Conservation (phyloP, 768 basidiomycete genomes). For the Lentinula edodes region DNA sequence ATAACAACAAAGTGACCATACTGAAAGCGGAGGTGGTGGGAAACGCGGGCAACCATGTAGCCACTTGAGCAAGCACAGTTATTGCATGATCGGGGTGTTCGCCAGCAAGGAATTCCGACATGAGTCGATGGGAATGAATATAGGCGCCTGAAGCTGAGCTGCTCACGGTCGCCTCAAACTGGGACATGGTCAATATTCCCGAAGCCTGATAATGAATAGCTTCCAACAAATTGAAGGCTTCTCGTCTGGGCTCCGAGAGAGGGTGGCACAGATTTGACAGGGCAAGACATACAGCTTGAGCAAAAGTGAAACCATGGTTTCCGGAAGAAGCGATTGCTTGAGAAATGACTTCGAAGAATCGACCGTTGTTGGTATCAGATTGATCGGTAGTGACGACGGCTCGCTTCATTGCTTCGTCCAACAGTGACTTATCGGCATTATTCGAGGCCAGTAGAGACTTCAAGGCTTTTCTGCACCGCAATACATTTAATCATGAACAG, state of each 20-base stretch:
- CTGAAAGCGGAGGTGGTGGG: slow-evolving; percentile 42
- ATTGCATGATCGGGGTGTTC: slow-evolving; percentile 65
- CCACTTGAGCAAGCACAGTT: slow-evolving; percentile 63
- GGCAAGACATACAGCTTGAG: slow-evolving; percentile 71
- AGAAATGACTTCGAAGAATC: slow-evolving; percentile 75
- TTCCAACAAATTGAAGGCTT: slow-evolving; percentile 75
- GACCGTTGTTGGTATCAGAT: slow-evolving; percentile 48
- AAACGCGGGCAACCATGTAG: slow-evolving; percentile 66
- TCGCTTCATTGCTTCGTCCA: slow-evolving; percentile 62
- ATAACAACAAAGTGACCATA: slow-evolving; percentile 47
- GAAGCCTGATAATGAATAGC: slow-evolving; percentile 61
- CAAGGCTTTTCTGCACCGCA: slow-evolving; percentile 61
- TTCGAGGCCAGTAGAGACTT: slow-evolving; percentile 59
- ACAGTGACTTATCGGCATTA: slow-evolving; percentile 47
- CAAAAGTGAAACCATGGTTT: slow-evolving; percentile 60
- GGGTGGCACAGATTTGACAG: slow-evolving; percentile 83
- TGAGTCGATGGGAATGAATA: slow-evolving; percentile 70
- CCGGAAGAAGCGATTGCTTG: slow-evolving; percentile 57
- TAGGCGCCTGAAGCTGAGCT: slow-evolving; percentile 75
- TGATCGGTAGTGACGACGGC: slow-evolving; percentile 59
- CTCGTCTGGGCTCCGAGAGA: slow-evolving; percentile 54
- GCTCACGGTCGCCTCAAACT: slow-evolving; percentile 67
- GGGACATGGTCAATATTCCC: slow-evolving; percentile 64
- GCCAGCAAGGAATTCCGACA: slow-evolving; percentile 74
- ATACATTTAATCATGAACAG: slow-evolving; percentile 4